Conservation (phyloP, 108 stramenopile species). For the Cyclotella atomus region DNA sequence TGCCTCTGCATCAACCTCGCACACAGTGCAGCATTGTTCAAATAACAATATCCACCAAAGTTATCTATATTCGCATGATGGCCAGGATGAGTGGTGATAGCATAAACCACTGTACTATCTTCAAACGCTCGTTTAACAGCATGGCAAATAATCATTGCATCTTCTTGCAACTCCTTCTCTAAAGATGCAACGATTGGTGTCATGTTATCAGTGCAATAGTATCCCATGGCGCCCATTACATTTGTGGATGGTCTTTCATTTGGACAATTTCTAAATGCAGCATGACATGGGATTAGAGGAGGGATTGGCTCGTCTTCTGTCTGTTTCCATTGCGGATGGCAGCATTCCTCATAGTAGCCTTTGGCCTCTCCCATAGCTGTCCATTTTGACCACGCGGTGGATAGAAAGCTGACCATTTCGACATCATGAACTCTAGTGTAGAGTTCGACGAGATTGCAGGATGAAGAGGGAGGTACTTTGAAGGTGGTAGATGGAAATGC, state of each 20-base stretch:
- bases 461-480: not conserved
- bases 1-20: conserved; percentile 56
- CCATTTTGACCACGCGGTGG: conserved; percentile 44
- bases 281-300: conserved; percentile 42
- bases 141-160: conserved; percentile 53
- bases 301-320: conserved; percentile 9
- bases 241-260: conserved; percentile 61
- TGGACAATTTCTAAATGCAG: conserved; percentile 32
- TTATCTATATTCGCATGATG: conserved; percentile 78
- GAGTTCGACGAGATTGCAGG: conserved; percentile 16
- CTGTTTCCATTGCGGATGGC: conserved; percentile 39
- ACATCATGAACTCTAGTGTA: conserved; percentile 39
- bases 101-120: conserved; percentile 52
- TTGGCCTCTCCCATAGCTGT: conserved; percentile 26
- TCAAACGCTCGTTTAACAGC: conserved; percentile 49
- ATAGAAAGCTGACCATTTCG: conserved; percentile 32
- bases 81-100: conserved; percentile 80
- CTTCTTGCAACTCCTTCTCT: conserved; percentile 58
- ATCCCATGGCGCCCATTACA: conserved; percentile 81
- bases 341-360: conserved; percentile 30
- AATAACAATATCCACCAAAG: conserved; percentile 87
- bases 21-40: conserved; percentile 73
- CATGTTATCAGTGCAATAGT: conserved; percentile 72
- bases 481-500: conserved; percentile 15
- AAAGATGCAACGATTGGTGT: conserved; percentile 70